Conservation (phyloP, 2,329 filamentous ascomycete genomes). For the Corynespora cassiicola region DNA sequence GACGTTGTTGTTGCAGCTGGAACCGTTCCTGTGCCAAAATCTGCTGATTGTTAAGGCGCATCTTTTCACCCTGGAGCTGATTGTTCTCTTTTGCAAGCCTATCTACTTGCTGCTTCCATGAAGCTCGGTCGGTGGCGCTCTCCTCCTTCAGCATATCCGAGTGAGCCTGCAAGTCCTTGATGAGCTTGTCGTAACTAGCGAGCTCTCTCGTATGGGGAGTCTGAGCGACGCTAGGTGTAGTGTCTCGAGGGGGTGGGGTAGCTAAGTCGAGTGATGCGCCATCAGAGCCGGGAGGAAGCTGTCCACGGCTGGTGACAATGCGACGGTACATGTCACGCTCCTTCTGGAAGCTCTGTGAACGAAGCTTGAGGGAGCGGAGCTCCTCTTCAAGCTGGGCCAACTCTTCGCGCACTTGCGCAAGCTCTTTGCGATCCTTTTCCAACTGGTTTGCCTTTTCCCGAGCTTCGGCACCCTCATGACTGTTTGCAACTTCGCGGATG, state of each 20-base stretch:
- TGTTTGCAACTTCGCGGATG: constrained; percentile 82
- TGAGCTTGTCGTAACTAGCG: constrained; percentile 76
- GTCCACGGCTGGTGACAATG: constrained; percentile 80
- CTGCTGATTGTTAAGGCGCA: constrained; percentile 80
- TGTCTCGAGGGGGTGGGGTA: constrained; percentile 52
- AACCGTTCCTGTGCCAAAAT: constrained; percentile 82
- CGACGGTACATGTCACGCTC: constrained; percentile 98
- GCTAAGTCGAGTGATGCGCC: constrained; percentile 66
- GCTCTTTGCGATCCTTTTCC: constrained; percentile 68
- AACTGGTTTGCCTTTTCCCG: constrained; percentile 63
- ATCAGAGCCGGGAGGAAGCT: constrained; percentile 65
- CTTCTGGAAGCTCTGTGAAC: constrained; percentile 90
- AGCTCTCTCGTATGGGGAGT: constrained; percentile 62
- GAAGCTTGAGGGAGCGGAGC: constrained; percentile 78
- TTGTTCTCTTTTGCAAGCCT: constrained; percentile 82
- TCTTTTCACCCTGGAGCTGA: constrained; percentile 80
- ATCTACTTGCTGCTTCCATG: constrained; percentile 85
- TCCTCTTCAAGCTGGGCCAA: constrained; percentile 84
- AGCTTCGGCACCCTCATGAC: constrained; percentile 91
- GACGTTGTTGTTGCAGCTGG: constrained; percentile 89
- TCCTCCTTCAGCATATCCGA: constrained; percentile 92
- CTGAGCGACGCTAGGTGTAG: constrained; percentile 39
- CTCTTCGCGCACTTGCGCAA: constrained; percentile 75
- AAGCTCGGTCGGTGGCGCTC: constrained; percentile 78
- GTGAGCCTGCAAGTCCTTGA: constrained; percentile 87